Evolutionary conservation across 2,329 filamentous ascomycete genomes (phyloP).

Genomic region (Lachnellula cervina): DNA sequence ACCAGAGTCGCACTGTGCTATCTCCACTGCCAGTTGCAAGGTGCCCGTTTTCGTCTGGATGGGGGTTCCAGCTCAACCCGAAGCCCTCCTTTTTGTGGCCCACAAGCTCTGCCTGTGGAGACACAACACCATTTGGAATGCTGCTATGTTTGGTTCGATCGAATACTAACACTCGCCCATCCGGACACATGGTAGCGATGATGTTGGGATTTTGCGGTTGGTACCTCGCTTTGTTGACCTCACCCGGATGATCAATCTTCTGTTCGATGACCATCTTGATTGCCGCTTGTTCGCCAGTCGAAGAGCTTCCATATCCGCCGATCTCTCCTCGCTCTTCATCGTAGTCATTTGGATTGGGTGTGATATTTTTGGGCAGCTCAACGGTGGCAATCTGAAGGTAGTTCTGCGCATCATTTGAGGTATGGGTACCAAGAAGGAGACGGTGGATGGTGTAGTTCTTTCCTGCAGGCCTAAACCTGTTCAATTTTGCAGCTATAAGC

Average conservation of each 20-base stretch:
- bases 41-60: constrained; percentile 56
- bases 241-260: constrained; percentile 91
- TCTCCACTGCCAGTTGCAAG: constrained; percentile 91
- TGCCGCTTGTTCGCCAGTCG: constrained; percentile 59
- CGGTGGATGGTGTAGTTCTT: constrained; percentile 86
- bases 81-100: constrained; percentile 90
- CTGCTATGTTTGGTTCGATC: constrained; percentile 91
- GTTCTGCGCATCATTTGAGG: constrained; percentile 77
- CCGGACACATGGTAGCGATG: constrained; percentile 86
- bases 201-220: constrained; percentile 97
- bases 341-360: constrained; percentile 75
- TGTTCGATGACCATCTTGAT: constrained; percentile 92
- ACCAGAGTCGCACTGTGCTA: constrained; percentile 87
- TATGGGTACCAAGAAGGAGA: constrained; percentile 90
- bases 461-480: constrained; percentile 56
- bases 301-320: constrained; percentile 78
- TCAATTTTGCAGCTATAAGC: constrained; percentile 1
- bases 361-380: constrained; percentile 76
- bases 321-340: constrained; percentile 91
- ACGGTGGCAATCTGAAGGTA: constrained; percentile 94
- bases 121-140: constrained; percentile 67
- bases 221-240: constrained; percentile 98
- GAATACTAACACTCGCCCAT: constrained; percentile 86
- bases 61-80: constrained; percentile 87
- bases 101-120: constrained; percentile 76